Conservation (phyloP, 768 basidiomycete genomes). For the Tremella yokohamensis region DNA sequence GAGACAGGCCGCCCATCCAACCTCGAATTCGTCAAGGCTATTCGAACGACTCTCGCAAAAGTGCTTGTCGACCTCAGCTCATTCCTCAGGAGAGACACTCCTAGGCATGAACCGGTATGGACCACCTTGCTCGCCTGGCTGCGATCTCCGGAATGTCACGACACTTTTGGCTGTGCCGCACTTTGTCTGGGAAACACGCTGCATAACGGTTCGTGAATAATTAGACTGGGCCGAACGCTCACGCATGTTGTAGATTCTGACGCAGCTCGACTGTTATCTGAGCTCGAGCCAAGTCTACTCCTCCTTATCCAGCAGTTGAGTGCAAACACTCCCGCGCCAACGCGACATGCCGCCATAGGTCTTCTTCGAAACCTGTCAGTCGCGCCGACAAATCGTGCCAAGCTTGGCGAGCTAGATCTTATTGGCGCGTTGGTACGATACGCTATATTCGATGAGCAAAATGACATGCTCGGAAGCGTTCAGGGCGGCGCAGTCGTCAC, state of each 20-base stretch:
- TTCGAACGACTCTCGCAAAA: too few relatives aligned
- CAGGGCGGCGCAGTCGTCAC: constrained; percentile 84
- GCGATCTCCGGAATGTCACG: too few relatives aligned
- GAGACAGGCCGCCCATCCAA: too few relatives aligned
- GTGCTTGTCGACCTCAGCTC: too few relatives aligned
- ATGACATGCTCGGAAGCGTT: constrained; percentile 81
- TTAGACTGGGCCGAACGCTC: background rate
- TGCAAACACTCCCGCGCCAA: constrained; percentile 49
- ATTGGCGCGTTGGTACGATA: constrained; percentile 63
- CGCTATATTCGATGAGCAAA: constrained; percentile 65
- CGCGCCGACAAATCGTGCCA: constrained; percentile 57
- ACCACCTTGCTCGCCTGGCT: too few relatives aligned
- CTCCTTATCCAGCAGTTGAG: constrained; percentile 3
- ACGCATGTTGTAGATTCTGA: constrained; percentile 15
- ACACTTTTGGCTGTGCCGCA: constrained; percentile 22
- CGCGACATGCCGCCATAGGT: constrained; percentile 84
- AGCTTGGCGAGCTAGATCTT: constrained; percentile 63
- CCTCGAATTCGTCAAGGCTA: too few relatives aligned
- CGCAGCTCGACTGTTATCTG: constrained; percentile 6
- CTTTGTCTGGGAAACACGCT: constrained; percentile 38
- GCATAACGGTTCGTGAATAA: constrained; percentile 26
- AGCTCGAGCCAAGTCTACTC: background rate
- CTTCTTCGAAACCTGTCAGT: constrained; percentile 77
- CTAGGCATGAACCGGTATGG: too few relatives aligned
- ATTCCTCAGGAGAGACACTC: too few relatives aligned